A percentile compares a stretch with the other conserved stretches of the same genome.
Conservation (phyloP, 2,329 filamentous ascomycete species). For the Balansia obtecta region DNA sequence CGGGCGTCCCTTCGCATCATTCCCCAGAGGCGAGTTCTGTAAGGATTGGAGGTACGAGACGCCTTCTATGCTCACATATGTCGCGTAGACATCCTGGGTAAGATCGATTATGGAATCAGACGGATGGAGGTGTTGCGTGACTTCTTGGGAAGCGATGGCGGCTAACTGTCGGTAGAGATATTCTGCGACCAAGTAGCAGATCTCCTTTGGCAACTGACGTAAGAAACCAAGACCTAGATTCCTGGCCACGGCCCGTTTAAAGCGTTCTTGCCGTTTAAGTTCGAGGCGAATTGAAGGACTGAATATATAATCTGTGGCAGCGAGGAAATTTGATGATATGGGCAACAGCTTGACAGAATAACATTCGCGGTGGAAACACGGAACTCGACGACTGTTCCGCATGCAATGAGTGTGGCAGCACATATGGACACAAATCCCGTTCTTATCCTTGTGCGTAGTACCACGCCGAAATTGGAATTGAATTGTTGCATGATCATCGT, state of each 20-base stretch:
- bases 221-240: background rate
- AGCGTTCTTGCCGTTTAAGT: background rate
- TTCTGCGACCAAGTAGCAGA: conserved; percentile 2
- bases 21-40: conserved; percentile 1
- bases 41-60: conserved; percentile 1
- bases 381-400: background rate
- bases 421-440: background rate
- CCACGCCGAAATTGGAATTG: background rate
- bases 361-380: background rate
- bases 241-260: background rate
- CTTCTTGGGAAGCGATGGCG: background rate
- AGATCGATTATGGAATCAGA: conserved; percentile 1
- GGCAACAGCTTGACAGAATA: background rate
- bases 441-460: background rate
- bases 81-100: conserved; percentile 2
- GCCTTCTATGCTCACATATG: conserved; percentile 2
- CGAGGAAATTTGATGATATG: background rate
- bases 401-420: background rate
- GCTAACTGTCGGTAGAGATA: conserved; percentile 1
- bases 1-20: background rate
- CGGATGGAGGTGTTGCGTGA: background rate
- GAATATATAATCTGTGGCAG: background rate
- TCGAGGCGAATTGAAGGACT: background rate
- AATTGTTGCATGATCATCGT: background rate
- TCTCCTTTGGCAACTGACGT: background rate